Percentiles rank a stretch among this genome's conserved stretches.
Conservation (phyloP, 176 grass and related monocot genomes). For the Urochloa ruziziensis region DNA sequence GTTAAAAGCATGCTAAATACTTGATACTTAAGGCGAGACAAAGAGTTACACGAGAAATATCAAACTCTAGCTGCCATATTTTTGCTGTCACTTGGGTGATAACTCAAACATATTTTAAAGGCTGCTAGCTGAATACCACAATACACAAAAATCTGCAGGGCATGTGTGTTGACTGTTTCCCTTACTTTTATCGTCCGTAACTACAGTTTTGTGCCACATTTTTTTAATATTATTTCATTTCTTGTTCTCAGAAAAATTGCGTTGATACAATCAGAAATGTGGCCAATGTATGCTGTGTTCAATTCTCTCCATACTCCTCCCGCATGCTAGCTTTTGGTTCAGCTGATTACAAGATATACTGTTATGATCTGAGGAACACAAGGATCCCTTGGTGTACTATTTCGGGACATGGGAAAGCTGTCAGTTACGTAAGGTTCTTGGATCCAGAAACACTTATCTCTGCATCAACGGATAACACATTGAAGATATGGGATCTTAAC, state of each 20-base stretch:
- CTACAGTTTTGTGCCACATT: not conserved
- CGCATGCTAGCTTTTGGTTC: constrained; percentile 85
- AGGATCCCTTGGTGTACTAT: constrained; percentile 97
- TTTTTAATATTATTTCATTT: constrained; percentile 23
- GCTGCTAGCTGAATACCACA: not conserved
- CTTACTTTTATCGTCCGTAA: constrained; percentile 5
- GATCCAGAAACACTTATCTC: constrained; percentile 80
- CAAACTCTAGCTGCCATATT: not conserved
- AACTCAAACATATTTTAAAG: not conserved
- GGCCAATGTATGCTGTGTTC: constrained; percentile 92
- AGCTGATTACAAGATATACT: constrained; percentile 89
- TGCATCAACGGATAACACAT: constrained; percentile 91
- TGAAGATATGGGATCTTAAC: constrained; percentile 98
- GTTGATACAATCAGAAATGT: constrained; percentile 78
- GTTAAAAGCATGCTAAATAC: not conserved
- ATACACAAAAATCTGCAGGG: not conserved
- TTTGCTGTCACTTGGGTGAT: not conserved
- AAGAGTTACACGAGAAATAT: not conserved
- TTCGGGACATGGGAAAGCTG: constrained; percentile 88
- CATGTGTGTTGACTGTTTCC: not conserved
- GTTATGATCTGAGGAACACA: constrained; percentile 97
- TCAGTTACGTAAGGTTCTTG: constrained; percentile 93
- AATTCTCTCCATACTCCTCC: constrained; percentile 88
- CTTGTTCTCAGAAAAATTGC: constrained; percentile 64
- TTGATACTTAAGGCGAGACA: constrained; percentile 1